These are phyloP conservation scores for Cryphonectria japonica DNA, from an alignment of 2,329 filamentous ascomycete species.

Conservation along the genomic window DNA sequence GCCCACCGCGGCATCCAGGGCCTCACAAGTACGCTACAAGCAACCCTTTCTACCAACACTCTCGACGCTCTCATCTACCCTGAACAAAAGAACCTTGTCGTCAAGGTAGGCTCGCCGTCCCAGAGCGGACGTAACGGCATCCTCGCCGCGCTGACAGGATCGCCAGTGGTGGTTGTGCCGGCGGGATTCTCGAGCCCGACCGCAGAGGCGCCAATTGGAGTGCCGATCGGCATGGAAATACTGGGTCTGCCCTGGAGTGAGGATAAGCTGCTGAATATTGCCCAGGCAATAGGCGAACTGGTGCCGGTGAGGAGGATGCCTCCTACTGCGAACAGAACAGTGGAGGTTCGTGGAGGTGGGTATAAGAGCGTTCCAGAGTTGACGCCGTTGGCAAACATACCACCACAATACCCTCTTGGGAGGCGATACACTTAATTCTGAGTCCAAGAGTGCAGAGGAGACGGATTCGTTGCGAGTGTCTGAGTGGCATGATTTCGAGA, in stretches of 20 bases:
- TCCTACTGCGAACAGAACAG: slow-evolving; percentile 23
- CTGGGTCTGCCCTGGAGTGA: slow-evolving; percentile 61
- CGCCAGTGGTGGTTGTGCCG: slow-evolving; percentile 51
- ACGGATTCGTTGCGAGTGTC: background rate
- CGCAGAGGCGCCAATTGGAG: slow-evolving; percentile 55
- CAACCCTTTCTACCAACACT: slow-evolving; percentile 51
- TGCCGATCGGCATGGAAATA: slow-evolving; percentile 69
- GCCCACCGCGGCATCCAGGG: slow-evolving; percentile 53
- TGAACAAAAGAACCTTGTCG: slow-evolving; percentile 66
- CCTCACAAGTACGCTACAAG: slow-evolving; percentile 54
- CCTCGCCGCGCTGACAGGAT: slow-evolving; percentile 45
- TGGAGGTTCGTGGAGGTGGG: slow-evolving; percentile 40
- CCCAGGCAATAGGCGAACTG: slow-evolving; percentile 52
- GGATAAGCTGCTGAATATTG: slow-evolving; percentile 55
- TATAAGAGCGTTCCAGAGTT: slow-evolving; percentile 51
- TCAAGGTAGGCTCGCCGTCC: slow-evolving; percentile 57
- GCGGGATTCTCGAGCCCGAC: slow-evolving; percentile 55
- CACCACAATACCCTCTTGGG: slow-evolving; percentile 52
- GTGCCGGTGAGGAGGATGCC: slow-evolving; percentile 52
- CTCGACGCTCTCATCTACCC: slow-evolving; percentile 67
- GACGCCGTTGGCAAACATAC: slow-evolving; percentile 48
- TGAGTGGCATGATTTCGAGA: no score
- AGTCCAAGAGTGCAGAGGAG: background rate
- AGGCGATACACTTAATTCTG: slow-evolving; percentile 34
- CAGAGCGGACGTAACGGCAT: slow-evolving; percentile 61